These are phyloP conservation scores for Hypoxylon crocopeplum DNA, from an alignment of 495 filamentous ascomycete species.

Conservation along the genomic window DNA sequence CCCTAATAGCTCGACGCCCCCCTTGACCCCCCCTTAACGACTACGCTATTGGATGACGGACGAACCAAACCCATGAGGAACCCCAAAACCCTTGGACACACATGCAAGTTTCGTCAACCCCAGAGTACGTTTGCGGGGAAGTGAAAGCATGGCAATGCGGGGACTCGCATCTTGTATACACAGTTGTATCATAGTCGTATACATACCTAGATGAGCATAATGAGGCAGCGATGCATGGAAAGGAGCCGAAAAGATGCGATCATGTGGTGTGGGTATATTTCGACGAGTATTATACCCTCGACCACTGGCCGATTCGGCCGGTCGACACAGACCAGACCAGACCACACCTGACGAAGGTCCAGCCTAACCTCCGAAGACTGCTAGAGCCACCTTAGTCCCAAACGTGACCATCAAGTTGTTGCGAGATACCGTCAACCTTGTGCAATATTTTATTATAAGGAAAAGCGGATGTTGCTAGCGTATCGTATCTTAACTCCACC, in stretches of 20 bases:
- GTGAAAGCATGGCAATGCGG: constrained; percentile 19
- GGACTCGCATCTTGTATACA: constrained; percentile 21
- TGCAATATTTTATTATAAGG: constrained; percentile 18
- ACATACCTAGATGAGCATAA: not conserved
- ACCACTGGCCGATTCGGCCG: constrained; percentile 13
- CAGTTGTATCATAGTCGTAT: not conserved
- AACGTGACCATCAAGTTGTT: constrained; percentile 28
- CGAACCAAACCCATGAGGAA: constrained; percentile 11
- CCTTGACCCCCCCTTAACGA: not conserved
- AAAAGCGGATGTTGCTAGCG: constrained; percentile 27
- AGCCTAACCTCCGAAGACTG: constrained; percentile 12
- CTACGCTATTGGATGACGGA: constrained; percentile 15
- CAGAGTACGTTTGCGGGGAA: constrained; percentile 27
- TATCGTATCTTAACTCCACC: constrained; percentile 26
- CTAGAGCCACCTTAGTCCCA: constrained; percentile 18
- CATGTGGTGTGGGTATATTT: constrained; percentile 32
- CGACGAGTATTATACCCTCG: constrained; percentile 20
- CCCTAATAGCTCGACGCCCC: constrained; percentile 19
- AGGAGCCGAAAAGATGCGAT: constrained; percentile 27
- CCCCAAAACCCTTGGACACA: constrained; percentile 4
- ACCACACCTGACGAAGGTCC: not conserved
- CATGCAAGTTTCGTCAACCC: constrained; percentile 16
- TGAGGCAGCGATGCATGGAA: constrained; percentile 36
- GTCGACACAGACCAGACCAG: not conserved
- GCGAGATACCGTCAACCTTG: constrained; percentile 27